Evolutionary conservation across 768 basidiomycete species (phyloP), one percentile per base, ranked within the genome.

Genomic region (Termitomyces sp.): DNA sequence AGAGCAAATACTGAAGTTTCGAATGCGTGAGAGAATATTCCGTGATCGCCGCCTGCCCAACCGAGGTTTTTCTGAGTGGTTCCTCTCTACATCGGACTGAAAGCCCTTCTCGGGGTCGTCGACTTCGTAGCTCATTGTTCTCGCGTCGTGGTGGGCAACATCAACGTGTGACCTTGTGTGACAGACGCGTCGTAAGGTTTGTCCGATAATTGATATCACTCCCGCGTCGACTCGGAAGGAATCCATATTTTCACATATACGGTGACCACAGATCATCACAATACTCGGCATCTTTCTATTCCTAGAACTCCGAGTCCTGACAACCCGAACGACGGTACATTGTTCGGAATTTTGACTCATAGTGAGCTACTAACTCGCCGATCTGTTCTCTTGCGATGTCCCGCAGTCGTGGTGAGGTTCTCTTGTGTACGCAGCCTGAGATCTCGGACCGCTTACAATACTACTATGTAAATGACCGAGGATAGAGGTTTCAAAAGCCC

Each of bases 1-100:
- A 10, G 64, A 64, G 47, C 58, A 57, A 17, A 65, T 48, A 52
- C 64, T 66, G 51, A 68, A 65, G 55, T 58, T 65, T 25, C 62
- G 65, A 50, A 68, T 61, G 48, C 62, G 64, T 37, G 62, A 59
- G 21, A 68, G 59, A 17, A 68, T 37, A 38, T 40, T 57, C 25
- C 56, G 57, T 40, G 62, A 50, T 31, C 57, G 52, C 14, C 57
- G 54, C 40, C 61, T 42, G 45, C 38, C 48, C 14, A 7, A n/a
- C 14, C 29, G 1, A 16, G 53, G 5, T 32, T 21, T 42, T 53
- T 37, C 46, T 21, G 17, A 10, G n/a, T 34, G 17, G 11, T 34
- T 14, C 46, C 23, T 61, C 46, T 48, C 54, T 35, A 42, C 50
- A 48, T 59, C 54, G 29, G 25, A 35, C 9, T 35, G 35, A 17